A percentile compares a stretch with the other conserved stretches of the same genome.
phyloP scores from a whole-genome alignment of 2,329 filamentous ascomycete species.

The Dactylonectria macrodidyma region DNA sequence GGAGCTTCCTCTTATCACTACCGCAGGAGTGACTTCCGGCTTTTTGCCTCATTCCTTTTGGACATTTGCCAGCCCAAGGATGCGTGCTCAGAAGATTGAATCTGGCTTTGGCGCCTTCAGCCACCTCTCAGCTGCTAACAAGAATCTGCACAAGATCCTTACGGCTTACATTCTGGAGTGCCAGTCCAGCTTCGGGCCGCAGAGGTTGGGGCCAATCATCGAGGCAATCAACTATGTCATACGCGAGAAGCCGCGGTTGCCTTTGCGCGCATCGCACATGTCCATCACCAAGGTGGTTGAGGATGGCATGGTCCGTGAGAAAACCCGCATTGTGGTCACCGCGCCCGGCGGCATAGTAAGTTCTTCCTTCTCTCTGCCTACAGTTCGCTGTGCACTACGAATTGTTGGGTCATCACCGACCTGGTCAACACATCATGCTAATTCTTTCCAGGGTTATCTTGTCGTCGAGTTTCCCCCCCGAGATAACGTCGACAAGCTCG shows the following conservation, averaged over 20 bases:
- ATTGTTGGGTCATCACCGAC: neutral
- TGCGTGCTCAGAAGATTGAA: no score
- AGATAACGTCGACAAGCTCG: neutral
- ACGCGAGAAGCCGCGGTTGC: no score
- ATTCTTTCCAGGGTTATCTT: constrained; percentile 13
- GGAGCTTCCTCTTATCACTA: neutral
- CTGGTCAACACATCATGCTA: neutral
- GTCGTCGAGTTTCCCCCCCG: neutral
- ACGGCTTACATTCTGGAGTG: no score
- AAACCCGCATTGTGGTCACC: constrained; percentile 7
- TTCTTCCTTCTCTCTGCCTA: neutral
- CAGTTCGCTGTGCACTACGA: neutral
- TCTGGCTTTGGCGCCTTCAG: no score
- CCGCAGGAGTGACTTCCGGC: neutral
- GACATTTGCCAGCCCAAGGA: no score
- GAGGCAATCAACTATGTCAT: no score
- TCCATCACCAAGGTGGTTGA: neutral
- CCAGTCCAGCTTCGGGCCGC: no score
- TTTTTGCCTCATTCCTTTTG: neutral
- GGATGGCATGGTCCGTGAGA: neutral
- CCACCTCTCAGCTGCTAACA: neutral
- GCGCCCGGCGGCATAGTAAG: constrained; percentile 23
- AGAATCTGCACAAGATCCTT: constrained; percentile 1
- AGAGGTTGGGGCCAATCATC: no score
- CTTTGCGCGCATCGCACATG: neutral